Base-by-base conservation (phyloP, 805 yeast genomes). In the Starmerella powellii region DNA sequence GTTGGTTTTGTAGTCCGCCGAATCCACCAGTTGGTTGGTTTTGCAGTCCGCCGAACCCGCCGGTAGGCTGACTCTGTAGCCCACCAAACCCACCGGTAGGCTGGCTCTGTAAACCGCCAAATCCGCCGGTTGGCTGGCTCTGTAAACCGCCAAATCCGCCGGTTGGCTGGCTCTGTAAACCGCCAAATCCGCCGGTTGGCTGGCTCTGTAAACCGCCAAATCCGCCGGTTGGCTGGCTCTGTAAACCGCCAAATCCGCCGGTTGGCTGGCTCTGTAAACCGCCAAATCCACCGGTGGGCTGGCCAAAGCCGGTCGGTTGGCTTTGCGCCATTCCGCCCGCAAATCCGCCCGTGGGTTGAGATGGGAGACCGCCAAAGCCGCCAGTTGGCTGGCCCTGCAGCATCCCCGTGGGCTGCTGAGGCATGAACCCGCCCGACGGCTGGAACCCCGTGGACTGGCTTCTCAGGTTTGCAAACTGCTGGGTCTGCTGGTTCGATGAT, bases 241-340 rank as follows among this genome's bases (percentile, higher is more conserved):
- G 49, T 32, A 59, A 34, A 40, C 66, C 68, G 13, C 20, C 17
- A 36, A n/a, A n/a, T n/a, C n/a, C n/a, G n/a, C n/a, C n/a, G n/a
- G n/a, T n/a, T n/a, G n/a, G n/a, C n/a, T n/a, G n/a, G n/a, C n/a
- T 6, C 6, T 20, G 20, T n/a, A n/a, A n/a, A n/a, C n/a, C n/a
- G n/a, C n/a, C n/a, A n/a, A n/a, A n/a, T n/a, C n/a, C n/a, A n/a
- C n/a, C 20, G 27, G 73, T 63, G 15, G 59, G 49, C 49, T 68
- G 66, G 11, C 62, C 58, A 26, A 47, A 51, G 51, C 57, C 64
- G 18, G 66, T 59, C 6, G 58, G 50, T 47, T 61, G 68, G 5
- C n/a, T n/a, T n/a, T n/a, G n/a, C n/a, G n/a, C n/a, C n/a, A n/a
- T n/a, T n/a, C n/a, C n/a, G n/a, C n/a, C n/a, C n/a, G n/a, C n/a